Evolutionary conservation across 2,329 filamentous ascomycete genomes (phyloP).

Genomic region (Arthrobotrys sphaeroides): DNA sequence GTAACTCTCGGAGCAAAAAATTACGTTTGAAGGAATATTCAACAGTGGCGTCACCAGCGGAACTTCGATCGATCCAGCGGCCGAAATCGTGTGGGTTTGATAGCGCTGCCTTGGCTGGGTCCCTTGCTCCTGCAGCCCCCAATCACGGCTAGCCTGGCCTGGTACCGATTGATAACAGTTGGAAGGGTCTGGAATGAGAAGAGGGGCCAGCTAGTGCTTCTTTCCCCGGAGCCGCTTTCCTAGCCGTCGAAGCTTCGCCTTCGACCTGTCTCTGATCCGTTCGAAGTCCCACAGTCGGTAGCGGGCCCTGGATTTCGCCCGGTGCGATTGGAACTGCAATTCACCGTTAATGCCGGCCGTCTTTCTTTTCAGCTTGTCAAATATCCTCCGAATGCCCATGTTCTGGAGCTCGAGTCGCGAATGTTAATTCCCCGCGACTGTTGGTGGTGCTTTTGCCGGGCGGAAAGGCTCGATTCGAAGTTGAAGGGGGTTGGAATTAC

Average conservation of each 20-base stretch:
- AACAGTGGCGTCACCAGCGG: slow-evolving; percentile 6
- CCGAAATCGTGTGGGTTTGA: slow-evolving; percentile 12
- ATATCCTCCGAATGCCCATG: background rate
- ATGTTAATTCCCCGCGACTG: background rate
- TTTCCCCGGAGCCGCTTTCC: slow-evolving; percentile 6
- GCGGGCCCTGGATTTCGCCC: slow-evolving; percentile 24
- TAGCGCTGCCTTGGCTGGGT: slow-evolving; percentile 6
- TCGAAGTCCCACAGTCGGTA: slow-evolving; percentile 37
- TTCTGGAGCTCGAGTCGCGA: background rate
- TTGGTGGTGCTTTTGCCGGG: background rate
- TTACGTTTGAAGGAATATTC: background rate
- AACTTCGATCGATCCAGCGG: slow-evolving; percentile 14
- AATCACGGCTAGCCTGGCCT: slow-evolving; percentile 6
- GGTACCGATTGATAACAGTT: background rate
- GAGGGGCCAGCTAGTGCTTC: background rate
- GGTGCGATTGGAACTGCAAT: slow-evolving; percentile 24
- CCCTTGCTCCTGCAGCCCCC: slow-evolving; percentile 11
- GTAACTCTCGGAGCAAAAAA: background rate
- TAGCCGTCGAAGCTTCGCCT: background rate
- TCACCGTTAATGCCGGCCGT: slow-evolving; percentile 5
- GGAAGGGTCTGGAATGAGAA: background rate
- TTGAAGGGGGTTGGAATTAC: slow-evolving; percentile 16
- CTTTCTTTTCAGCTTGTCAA: background rate
- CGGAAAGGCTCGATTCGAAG: background rate
- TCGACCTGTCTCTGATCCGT: background rate